Conservation (phyloP, 2,329 filamentous ascomycete genomes). For the Venturiaceae sp. region DNA sequence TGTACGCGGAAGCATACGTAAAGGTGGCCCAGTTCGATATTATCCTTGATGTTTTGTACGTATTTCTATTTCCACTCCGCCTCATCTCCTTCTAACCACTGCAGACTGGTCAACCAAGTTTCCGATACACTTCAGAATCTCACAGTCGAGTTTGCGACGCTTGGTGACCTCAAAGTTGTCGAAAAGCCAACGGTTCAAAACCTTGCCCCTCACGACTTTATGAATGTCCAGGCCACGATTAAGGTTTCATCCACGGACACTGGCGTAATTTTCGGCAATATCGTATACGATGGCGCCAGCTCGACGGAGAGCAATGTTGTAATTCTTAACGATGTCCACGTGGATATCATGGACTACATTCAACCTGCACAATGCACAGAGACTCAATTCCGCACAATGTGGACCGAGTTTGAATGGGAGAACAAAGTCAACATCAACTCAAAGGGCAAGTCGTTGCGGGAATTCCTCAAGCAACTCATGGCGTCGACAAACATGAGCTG, state of each 20-base stretch:
- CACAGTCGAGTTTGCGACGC: constrained; percentile 95
- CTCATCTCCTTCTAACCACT: constrained; percentile 95
- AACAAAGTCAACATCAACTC: constrained; percentile 99
- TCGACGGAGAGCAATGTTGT: constrained; percentile 93
- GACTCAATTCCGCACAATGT: constrained; percentile 99
- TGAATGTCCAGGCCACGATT: constrained; percentile 97
- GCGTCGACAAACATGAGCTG: constrained; percentile 98
- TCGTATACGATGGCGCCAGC: constrained; percentile 90
- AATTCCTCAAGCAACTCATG: constrained; percentile 93
- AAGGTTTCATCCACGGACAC: constrained; percentile 98
- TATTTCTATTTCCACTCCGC: too few relatives aligned
- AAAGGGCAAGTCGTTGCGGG: constrained; percentile 82
- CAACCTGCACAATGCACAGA: constrained; percentile 94
- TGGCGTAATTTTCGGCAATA: constrained; percentile 96
- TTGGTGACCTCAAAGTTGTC: constrained; percentile 95
- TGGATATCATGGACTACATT: constrained; percentile 99
- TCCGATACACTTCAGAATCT: constrained; percentile 94
- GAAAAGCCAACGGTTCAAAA: constrained; percentile 96
- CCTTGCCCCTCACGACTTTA: constrained; percentile 87
- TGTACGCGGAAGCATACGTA: constrained; percentile 98
- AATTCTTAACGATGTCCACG: constrained; percentile 94
- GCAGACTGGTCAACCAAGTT: constrained; percentile 94
- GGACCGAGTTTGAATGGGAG: constrained; percentile 99
- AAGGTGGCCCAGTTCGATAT: constrained; percentile 99
- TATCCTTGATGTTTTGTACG: constrained; percentile 71